phyloP scores from a whole-genome alignment of 2,329 filamentous ascomycete genomes.

The Pleomassaria siparia region DNA sequence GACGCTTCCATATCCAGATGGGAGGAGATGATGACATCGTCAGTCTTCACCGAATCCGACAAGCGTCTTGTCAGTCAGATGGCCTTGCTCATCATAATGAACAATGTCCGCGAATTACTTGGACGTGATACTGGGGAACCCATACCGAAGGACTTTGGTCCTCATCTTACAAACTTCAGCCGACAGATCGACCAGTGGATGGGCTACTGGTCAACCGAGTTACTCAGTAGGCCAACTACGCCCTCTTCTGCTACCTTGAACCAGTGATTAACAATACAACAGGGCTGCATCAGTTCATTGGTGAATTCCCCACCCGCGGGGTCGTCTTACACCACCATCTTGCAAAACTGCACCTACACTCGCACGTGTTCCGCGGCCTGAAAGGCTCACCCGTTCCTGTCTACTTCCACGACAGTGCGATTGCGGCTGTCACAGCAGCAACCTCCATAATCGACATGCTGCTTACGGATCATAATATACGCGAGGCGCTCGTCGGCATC shows the following conservation, averaged over 20 bases:
- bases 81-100: constrained; percentile 59
- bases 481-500: constrained; percentile 47
- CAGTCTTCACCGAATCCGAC: constrained; percentile 57
- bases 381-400: constrained; percentile 51
- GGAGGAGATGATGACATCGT: constrained; percentile 57
- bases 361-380: constrained; percentile 52
- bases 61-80: constrained; percentile 61
- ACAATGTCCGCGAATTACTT: constrained; percentile 57
- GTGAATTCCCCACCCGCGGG: constrained; percentile 53
- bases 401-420: constrained; percentile 50
- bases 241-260: too few relatives aligned
- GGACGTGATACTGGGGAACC: constrained; percentile 57
- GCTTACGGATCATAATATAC: constrained; percentile 47
- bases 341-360: constrained; percentile 55
- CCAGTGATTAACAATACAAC: constrained; percentile 21
- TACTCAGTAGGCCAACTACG: constrained; percentile 45
- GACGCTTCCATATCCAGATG: constrained; percentile 60
- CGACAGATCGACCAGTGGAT: constrained; percentile 54
- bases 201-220: constrained; percentile 50
- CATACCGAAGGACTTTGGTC: constrained; percentile 54
- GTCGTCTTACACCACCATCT: constrained; percentile 57
- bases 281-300: constrained; percentile 50
- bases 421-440: constrained; percentile 52
- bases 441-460: constrained; percentile 50
- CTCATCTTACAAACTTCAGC: constrained; percentile 50